phyloP scores from a whole-genome alignment of 495 filamentous ascomycete genomes.

The Cetradonia linearis region DNA sequence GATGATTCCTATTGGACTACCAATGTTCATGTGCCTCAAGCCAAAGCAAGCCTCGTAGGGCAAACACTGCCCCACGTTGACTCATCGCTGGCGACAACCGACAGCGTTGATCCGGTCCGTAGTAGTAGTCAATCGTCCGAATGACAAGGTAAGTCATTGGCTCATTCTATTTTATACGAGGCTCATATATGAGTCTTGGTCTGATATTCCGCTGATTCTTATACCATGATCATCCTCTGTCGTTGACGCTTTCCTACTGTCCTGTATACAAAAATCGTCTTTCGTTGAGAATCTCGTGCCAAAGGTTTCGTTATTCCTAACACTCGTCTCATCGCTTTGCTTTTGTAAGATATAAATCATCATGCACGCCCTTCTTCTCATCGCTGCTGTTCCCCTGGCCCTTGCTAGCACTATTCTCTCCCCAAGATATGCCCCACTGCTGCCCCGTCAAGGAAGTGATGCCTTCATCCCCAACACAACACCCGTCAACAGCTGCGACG shows the following conservation, averaged over 20 bases:
- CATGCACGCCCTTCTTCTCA: conserved; percentile 1
- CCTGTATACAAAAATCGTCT: not conserved
- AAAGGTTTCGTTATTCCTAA: not conserved
- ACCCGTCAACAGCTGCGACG: not conserved
- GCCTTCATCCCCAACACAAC: not conserved
- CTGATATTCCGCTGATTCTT: not conserved
- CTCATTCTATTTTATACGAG: not conserved
- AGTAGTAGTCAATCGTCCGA: not conserved
- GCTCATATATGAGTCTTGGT: not conserved
- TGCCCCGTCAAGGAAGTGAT: conserved; percentile 6
- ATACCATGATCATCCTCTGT: not conserved
- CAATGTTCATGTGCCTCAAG: not conserved
- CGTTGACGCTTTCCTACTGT: not conserved
- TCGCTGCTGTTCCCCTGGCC: not conserved
- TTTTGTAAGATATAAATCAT: not conserved
- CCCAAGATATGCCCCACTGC: conserved; percentile 2
- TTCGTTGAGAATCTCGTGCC: not conserved
- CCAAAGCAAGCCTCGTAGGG: not conserved
- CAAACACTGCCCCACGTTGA: not conserved
- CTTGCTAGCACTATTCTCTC: not conserved
- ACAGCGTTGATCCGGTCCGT: not conserved
- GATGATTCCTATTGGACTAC: not conserved
- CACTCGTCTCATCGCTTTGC: not conserved
- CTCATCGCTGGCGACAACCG: not conserved
- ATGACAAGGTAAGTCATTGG: not conserved